Evolutionary conservation across 2,329 filamentous ascomycete species (phyloP).

Genomic region (Stagonosporopsis chrysanthemi): DNA sequence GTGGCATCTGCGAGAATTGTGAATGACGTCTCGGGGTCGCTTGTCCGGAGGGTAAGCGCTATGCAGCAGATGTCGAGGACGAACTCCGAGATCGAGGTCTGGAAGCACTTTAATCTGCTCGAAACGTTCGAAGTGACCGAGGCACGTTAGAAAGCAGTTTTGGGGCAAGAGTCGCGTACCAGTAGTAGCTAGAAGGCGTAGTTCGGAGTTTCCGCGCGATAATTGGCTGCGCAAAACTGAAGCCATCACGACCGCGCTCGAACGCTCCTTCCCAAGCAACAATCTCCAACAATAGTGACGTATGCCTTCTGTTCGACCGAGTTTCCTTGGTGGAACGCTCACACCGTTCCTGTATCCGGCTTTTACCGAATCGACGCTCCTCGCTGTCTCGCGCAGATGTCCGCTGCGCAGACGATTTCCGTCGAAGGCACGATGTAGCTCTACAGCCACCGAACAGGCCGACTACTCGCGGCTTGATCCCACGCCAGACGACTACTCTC

Average conservation of each 20-base stretch:
- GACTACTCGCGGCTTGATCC: conserved; percentile 70
- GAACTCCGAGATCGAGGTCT: neutral
- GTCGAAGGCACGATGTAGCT: conserved; percentile 39
- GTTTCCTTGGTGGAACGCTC: conserved; percentile 46
- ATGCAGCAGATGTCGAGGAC: neutral
- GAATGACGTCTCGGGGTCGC: conserved; percentile 8
- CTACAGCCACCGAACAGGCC: conserved; percentile 28
- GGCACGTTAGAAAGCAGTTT: neutral
- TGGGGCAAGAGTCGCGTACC: conserved; percentile 8
- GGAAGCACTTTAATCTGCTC: neutral
- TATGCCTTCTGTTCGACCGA: conserved; percentile 43
- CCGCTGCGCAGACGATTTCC: conserved; percentile 23
- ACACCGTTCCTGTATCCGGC: conserved; percentile 58
- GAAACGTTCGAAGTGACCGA: neutral
- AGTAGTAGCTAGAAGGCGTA: neutral
- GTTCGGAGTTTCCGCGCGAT: conserved; percentile 12
- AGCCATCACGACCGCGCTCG: conserved; percentile 11
- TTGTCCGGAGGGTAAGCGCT: conserved; percentile 8
- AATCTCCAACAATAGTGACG: conserved; percentile 19
- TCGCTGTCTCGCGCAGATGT: conserved; percentile 31
- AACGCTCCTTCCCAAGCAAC: neutral
- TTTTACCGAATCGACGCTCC: conserved; percentile 38
- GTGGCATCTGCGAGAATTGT: conserved; percentile 5
- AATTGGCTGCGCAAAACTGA: conserved; percentile 25
- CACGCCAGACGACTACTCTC: conserved; percentile 80